phyloP scores from a whole-genome alignment of 2,329 filamentous ascomycete genomes.

The Neopestalotiopsis clavispora region DNA sequence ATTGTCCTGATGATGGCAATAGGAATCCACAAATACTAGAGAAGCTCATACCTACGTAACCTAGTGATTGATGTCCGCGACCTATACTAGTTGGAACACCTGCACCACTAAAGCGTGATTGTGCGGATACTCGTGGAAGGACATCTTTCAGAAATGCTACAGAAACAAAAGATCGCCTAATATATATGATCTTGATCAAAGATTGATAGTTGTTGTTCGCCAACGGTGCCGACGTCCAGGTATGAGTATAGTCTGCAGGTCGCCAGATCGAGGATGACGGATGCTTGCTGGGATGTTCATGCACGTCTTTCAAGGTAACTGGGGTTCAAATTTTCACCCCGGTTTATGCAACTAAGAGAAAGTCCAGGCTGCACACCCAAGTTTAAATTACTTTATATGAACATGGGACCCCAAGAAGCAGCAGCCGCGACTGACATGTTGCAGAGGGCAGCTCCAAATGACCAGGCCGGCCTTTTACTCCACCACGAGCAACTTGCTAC shows the following conservation, averaged over 20 bases:
- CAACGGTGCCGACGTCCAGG: not conserved
- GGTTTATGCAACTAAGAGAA: constrained; percentile 7
- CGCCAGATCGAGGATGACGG: constrained; percentile 4
- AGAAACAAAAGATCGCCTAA: too few species aligned
- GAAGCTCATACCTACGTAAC: too few species aligned
- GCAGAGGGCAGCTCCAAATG: constrained; percentile 4
- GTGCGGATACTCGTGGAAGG: too few species aligned
- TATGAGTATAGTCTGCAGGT: not conserved
- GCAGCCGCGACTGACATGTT: not conserved
- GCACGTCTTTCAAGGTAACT: not conserved
- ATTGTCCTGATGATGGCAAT: too few species aligned
- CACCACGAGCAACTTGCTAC: not conserved
- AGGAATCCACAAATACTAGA: too few species aligned
- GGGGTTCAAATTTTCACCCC: constrained; percentile 1
- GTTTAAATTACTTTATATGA: constrained; percentile 30
- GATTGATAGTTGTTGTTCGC: too few species aligned
- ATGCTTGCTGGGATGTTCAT: not conserved
- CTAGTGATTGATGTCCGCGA: too few species aligned
- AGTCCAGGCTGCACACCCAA: constrained; percentile 2
- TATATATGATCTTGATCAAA: too few species aligned
- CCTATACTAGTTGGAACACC: too few species aligned
- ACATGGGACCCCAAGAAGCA: constrained; percentile 16
- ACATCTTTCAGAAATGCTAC: too few species aligned
- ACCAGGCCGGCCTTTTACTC: not conserved
- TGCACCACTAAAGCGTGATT: too few species aligned